A percentile compares a stretch with the other conserved stretches of the same genome.
Conservation (phyloP, 345 rosid genomes). For the Pugionium cornutum region DNA sequence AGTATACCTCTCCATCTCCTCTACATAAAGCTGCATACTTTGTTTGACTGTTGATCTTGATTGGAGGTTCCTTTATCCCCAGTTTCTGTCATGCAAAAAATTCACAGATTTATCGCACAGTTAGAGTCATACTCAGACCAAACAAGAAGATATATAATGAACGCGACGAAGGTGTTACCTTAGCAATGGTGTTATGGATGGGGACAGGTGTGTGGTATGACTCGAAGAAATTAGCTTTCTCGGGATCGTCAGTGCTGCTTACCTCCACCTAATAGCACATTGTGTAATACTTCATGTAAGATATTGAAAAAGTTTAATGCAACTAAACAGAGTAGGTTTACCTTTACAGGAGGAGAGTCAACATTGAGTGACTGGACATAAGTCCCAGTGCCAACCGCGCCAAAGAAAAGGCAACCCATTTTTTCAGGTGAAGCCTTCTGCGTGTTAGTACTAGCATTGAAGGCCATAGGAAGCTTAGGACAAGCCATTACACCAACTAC, state of each 20-base stretch:
- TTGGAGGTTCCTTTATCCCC: slow-evolving; percentile 84
- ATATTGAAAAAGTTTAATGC: neutral
- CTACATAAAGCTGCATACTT: slow-evolving; percentile 89
- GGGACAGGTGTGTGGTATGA: slow-evolving; percentile 90
- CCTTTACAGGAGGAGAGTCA: slow-evolving; percentile 61
- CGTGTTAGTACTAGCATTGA: slow-evolving; percentile 34
- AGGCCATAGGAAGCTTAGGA: slow-evolving; percentile 68
- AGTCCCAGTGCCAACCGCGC: slow-evolving; percentile 71
- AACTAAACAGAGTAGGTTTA: slow-evolving; percentile 31
- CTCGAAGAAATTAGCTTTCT: slow-evolving; percentile 88
- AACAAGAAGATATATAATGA: neutral
- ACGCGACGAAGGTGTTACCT: slow-evolving; percentile 40
- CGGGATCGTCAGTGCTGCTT: slow-evolving; percentile 65
- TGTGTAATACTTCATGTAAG: neutral
- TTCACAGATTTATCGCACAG: neutral
- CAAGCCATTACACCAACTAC: slow-evolving; percentile 92
- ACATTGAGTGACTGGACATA: slow-evolving; percentile 69
- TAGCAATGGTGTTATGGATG: slow-evolving; percentile 70
- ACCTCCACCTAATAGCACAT: slow-evolving; percentile 61
- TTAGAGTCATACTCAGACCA: slow-evolving; percentile 5
- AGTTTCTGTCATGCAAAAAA: slow-evolving; percentile 56
- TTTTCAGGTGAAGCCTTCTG: slow-evolving; percentile 45
- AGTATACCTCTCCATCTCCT: slow-evolving; percentile 92
- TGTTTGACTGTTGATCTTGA: slow-evolving; percentile 92
- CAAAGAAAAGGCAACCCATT: slow-evolving; percentile 79